Evolutionary conservation across 805 yeast genomes (phyloP), one percentile per base, ranked within the genome.

Genomic region (Suhomyces faveliae): DNA sequence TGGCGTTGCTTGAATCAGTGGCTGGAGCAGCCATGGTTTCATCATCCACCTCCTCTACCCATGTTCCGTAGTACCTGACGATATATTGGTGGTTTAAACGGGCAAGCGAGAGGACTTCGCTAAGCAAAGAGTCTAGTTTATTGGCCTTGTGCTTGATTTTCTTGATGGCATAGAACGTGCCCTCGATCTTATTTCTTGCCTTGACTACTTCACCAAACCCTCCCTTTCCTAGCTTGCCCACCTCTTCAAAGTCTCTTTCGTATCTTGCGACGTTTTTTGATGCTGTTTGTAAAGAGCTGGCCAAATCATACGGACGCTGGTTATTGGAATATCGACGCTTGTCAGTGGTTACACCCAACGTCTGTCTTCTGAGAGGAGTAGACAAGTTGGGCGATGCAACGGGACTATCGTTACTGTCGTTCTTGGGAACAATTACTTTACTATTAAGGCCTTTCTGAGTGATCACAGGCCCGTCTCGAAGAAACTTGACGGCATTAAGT

Each of bases 171-270:
- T 94, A 94, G 56, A 87, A 88, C 12, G 97, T 78, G 17, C 99
- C 98, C 62, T 94, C 99, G 53, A 94, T 78, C 49, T 91, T 80
- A 63, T 91, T 92, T 51, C 99, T 75, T 0, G 94, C 98, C 60
- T 92, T 91, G n/a, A 94, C 97, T 7, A 94, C 99, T 64, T 94
- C 97, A 5, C 99, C 99, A 68, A 87, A 94, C 0, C 96, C 99
- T 35, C 99, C 99, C 56, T 84, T 82, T 2, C 99, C 99, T 7
- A 94, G 68, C 17, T 85, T 81, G 0, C 92, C 94, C 39, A 89
- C 87, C 62, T 94, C 99, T 64, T 94, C 99, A 66, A 95, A 94
- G 62, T 94, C 99, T 52, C 91, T 81, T 3, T 84, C 87, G 62
- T 92, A 94, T 53, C 99, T 75, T 0, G 96, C 89, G 48, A 74